phyloP scores from a whole-genome alignment of 106 monocot species.

The Hemerocallis citrina region DNA sequence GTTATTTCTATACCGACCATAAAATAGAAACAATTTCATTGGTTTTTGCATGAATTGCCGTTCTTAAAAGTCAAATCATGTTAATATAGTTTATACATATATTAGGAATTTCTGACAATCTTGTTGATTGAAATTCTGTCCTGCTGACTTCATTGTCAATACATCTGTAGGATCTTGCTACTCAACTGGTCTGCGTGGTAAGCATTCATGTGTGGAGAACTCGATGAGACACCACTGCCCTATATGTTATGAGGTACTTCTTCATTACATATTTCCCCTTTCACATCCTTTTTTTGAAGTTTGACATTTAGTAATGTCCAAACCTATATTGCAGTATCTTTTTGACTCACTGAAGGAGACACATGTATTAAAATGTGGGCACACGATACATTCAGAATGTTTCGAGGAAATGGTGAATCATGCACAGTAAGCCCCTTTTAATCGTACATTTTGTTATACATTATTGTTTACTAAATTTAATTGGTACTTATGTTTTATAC shows the following conservation, averaged over 20 bases:
- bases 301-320: constrained; percentile 10
- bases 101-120: too few relatives aligned
- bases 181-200: too few relatives aligned
- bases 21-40: too few relatives aligned
- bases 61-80: too few relatives aligned
- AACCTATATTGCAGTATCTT: constrained; percentile 61
- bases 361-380: constrained; percentile 77
- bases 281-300: background rate
- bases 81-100: too few relatives aligned
- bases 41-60: too few relatives aligned
- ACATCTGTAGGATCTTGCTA: too few relatives aligned
- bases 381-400: constrained; percentile 74
- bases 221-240: too few relatives aligned
- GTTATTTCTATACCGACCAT: too few relatives aligned
- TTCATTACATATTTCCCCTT: constrained; percentile 5
- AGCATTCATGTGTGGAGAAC: too few relatives aligned
- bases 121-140: too few relatives aligned
- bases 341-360: constrained; percentile 83
- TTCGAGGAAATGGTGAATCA: constrained; percentile 67
- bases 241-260: constrained; percentile 73
- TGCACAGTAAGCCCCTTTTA: constrained; percentile 39
- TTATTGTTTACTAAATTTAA: background rate
- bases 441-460: background rate
- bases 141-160: too few relatives aligned
- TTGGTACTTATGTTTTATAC: background rate